Base-by-base conservation (phyloP, 1,284 basidiomycete species). In the Leccinum pallidistipes region DNA sequence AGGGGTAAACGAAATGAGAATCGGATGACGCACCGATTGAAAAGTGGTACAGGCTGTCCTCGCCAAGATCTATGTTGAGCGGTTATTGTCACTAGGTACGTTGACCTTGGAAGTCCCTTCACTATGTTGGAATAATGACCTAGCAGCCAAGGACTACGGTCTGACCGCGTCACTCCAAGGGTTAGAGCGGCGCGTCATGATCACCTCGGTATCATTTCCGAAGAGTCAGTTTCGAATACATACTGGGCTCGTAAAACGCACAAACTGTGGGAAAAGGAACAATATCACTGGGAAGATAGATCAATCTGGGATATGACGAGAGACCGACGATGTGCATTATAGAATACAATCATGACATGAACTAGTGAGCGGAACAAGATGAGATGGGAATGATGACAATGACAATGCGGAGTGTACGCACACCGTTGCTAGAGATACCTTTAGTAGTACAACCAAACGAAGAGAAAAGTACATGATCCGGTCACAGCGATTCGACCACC, bases 401-500 rank as follows among this genome's bases (percentile, higher is more conserved):
- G 24, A 45, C n/a, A 47, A 50, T 54, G 65, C 56, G 29, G 3
- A 40, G 57, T 59, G 14, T 8, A 50, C 21, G 27, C 6, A 47
- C 21, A 12, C 45, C 12, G 29, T 51, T 36, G 55, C 49, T 16
- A 11, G 24, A 27, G 16, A 51, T 52, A 65, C 32, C 5, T 27
- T 51, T 27, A 29, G 38, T 14, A n/a, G 27, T 65, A 58, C 63
- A 52, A 45, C 11, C 47, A 50, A 43, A 29, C 31, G 29, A 57
- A 53, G 10, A 32, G n/a, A 18, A 27, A 5, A 51, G 29, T 11
- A 9, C 3, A 9, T n/a, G 9, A 29, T 52, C 57, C 32, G 8
- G 4, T 71, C 62, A 75, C 1, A 76, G 59, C 32, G 73, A 74
- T 38, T 74, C 69, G 7, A 73, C 64, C 10, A 73, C 12, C 54